These are phyloP conservation scores for Fusarium sp. DNA, from an alignment of 2,329 filamentous ascomycete genomes.

Conservation along the genomic window DNA sequence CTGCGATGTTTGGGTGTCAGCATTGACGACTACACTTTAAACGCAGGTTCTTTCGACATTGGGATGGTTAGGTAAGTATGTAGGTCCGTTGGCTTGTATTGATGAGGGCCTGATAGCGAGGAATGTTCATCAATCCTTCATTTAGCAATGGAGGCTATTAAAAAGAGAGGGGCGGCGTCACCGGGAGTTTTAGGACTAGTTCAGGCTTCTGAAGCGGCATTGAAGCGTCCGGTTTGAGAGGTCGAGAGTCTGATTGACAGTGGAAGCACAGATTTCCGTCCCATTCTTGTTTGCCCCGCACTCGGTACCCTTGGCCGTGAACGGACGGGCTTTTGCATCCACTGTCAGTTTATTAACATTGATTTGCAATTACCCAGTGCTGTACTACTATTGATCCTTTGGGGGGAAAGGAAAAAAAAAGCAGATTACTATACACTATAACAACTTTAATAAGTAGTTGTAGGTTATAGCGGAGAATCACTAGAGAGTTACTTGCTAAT, in stretches of 20 bases:
- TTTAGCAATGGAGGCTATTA: not conserved
- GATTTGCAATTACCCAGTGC: not conserved
- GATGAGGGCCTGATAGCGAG: not conserved
- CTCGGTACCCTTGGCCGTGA: conserved; percentile 1
- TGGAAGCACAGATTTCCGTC: not conserved
- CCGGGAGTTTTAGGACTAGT: not conserved
- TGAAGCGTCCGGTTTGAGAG: not conserved
- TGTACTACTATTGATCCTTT: not conserved
- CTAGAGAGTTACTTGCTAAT: not conserved
- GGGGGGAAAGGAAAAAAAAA: too few species aligned
- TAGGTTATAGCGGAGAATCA: not conserved
- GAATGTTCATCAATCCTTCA: not conserved
- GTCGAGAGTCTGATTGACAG: not conserved
- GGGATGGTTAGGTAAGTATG: too few species aligned
- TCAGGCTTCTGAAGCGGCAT: not conserved
- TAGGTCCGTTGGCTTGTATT: not conserved
- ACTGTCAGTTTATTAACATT: not conserved
- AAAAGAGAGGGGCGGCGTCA: not conserved
- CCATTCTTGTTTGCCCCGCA: conserved; percentile 14
- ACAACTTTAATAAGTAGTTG: not conserved
- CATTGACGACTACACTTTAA: not conserved
- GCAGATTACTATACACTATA: conserved; percentile 1
- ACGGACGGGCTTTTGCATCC: conserved; percentile 7
- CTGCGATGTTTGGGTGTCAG: not conserved
- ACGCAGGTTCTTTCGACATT: not conserved